These are phyloP conservation scores for Debaryomyces psychrophilus DNA, from an alignment of 1,139 yeast species.

Conservation along the genomic window DNA sequence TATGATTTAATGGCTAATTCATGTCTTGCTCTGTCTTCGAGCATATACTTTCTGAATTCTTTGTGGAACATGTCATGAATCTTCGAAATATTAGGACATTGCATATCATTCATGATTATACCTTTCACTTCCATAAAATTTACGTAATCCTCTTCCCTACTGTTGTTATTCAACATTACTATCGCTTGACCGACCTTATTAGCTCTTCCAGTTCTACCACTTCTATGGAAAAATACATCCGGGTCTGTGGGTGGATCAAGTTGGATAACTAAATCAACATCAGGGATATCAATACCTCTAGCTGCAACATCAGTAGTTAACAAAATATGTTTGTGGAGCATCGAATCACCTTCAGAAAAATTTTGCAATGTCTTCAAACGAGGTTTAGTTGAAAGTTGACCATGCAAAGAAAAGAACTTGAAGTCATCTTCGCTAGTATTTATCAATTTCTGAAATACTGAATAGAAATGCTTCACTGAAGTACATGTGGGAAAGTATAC, in stretches of 20 bases:
- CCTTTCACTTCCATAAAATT: conserved; percentile 80
- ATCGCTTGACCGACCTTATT: conserved; percentile 80
- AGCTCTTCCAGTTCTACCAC: conserved; percentile 94
- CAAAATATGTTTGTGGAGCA: conserved; percentile 56
- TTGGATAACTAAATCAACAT: conserved; percentile 86
- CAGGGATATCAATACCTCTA: conserved; percentile 90
- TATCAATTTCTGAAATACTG: conserved; percentile 44
- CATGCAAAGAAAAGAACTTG: conserved; percentile 73
- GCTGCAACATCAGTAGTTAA: conserved; percentile 90
- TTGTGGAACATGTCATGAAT: conserved; percentile 30
- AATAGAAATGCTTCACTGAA: conserved; percentile 75
- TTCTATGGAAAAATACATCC: conserved; percentile 81
- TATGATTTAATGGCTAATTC: conserved; percentile 79
- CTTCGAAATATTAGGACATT: conserved; percentile 25
- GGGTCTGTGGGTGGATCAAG: conserved; percentile 92
- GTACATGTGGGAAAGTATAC: conserved; percentile 92
- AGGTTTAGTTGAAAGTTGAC: conserved; percentile 76
- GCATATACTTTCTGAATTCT: conserved; percentile 57
- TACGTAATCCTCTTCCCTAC: conserved; percentile 77
- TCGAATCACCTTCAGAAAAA: conserved; percentile 53
- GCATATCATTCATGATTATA: conserved; percentile 51
- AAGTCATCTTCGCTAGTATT: conserved; percentile 27
- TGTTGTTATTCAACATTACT: conserved; percentile 65
- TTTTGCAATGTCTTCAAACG: conserved; percentile 68
- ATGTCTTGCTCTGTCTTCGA: conserved; percentile 75